Percentiles rank a stretch among this genome's conserved stretches.
Conservation (phyloP, 225 moss, liverwort and hornwort species). For the Marchantia polymorpha region DNA sequence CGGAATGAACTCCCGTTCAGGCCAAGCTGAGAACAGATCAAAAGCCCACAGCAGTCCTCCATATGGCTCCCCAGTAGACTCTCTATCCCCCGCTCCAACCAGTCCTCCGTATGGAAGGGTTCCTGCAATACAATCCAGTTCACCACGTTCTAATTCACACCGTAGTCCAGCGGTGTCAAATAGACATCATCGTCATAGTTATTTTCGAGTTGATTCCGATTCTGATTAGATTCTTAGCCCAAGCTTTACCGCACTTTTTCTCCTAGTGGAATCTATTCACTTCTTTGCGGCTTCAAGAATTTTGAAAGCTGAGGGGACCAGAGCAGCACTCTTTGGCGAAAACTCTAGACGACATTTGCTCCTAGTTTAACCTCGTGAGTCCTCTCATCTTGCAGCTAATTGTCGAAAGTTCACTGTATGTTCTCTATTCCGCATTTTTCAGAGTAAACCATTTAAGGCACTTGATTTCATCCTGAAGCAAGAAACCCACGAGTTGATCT, state of each 20-base stretch:
- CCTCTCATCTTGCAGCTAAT: neutral
- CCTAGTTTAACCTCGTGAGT: conserved; percentile 27
- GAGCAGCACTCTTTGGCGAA: conserved; percentile 10
- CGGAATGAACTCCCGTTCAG: conserved; percentile 39
- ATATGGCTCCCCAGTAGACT: conserved; percentile 41
- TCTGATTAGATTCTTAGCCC: conserved; percentile 35
- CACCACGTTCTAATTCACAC: conserved; percentile 22
- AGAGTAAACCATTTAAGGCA: neutral
- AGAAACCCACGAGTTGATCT: conserved; percentile 10
- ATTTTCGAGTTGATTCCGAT: conserved; percentile 47
- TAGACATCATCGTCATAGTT: conserved; percentile 33
- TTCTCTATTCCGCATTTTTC: neutral
- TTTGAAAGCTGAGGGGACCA: conserved; percentile 17
- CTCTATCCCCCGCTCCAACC: conserved; percentile 35
- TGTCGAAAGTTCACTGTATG: neutral
- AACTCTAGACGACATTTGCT: conserved; percentile 8
- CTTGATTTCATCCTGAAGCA: neutral
- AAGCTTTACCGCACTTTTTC: conserved; percentile 7
- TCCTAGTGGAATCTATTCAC: conserved; percentile 14
- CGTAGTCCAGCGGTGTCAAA: conserved; percentile 32
- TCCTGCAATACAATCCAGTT: conserved; percentile 24
- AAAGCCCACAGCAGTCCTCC: conserved; percentile 35
- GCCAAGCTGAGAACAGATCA: conserved; percentile 27
- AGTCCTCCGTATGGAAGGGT: conserved; percentile 44
- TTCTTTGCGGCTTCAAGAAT: conserved; percentile 11